Evolutionary conservation across 495 filamentous ascomycete genomes (phyloP).

Genomic region (Pyrenula massariospora): DNA sequence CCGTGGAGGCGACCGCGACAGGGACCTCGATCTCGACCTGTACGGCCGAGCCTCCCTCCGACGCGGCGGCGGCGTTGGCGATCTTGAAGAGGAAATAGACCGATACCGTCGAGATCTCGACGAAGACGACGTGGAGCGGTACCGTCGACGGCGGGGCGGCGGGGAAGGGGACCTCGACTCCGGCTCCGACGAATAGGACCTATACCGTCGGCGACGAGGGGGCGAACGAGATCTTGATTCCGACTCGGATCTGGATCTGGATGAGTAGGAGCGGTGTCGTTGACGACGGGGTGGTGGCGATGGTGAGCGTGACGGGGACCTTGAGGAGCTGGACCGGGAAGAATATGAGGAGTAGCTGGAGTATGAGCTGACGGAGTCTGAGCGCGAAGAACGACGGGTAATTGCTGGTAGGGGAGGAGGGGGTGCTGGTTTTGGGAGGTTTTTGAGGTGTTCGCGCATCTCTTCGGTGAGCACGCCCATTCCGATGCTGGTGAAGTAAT

Average conservation of each 20-base stretch:
- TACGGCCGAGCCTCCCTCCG: no score
- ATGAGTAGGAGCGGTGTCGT: no score
- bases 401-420: constrained; percentile 48
- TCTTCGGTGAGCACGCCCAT: constrained; percentile 91
- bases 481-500: constrained; percentile 96
- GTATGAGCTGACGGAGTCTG: constrained; percentile 51
- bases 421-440: constrained; percentile 63
- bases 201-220: constrained; percentile 1
- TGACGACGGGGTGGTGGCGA: no score
- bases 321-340: constrained; percentile 26
- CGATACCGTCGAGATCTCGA: no score
- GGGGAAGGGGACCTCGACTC: not conserved
- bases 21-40: no score
- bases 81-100: no score
- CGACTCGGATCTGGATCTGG: constrained; percentile 25
- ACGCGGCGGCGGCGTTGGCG: no score
- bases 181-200: not conserved
- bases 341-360: constrained; percentile 48
- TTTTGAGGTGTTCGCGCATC: constrained; percentile 84
- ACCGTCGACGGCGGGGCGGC: no score
- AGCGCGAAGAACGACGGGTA: constrained; percentile 39
- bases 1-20: no score
- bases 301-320: constrained; percentile 19
- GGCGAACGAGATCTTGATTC: constrained; percentile 14
- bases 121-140: no score